Percentiles rank a stretch among this genome's conserved stretches.
Evolutionary conservation across 345 rosid species (phyloP).

Genomic region (Hibiscus tridactylites): DNA sequence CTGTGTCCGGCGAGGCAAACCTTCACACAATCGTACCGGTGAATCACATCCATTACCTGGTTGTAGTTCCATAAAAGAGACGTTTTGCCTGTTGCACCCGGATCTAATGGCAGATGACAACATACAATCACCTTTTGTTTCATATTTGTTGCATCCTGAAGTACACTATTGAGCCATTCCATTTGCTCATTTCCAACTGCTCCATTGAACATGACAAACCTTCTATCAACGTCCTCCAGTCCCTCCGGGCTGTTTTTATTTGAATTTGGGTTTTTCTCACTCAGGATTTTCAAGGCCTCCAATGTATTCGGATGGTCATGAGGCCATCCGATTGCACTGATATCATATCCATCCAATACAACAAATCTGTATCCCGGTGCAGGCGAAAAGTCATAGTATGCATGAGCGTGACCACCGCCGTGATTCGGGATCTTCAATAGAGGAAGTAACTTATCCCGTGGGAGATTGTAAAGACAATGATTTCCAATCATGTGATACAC

Average conservation of each 20-base stretch:
- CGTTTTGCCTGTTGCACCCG: conserved; percentile 37
- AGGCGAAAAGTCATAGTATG: conserved; percentile 88
- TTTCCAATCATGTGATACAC: conserved; percentile 87
- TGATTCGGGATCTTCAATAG: conserved; percentile 49
- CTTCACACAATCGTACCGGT: conserved; percentile 59
- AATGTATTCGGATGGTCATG: conserved; percentile 55
- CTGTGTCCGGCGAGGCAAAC: conserved; percentile 85
- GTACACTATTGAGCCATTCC: conserved; percentile 61
- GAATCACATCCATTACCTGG: conserved; percentile 70
- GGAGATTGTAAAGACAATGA: conserved; percentile 95
- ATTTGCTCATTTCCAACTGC: conserved; percentile 76
- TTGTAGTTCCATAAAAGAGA: conserved; percentile 85
- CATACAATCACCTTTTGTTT: conserved; percentile 74
- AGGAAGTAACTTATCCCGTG: conserved; percentile 64
- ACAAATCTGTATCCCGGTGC: conserved; percentile 54
- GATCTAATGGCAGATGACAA: conserved; percentile 78
- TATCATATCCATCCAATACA: conserved; percentile 79
- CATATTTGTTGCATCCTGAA: conserved; percentile 49
- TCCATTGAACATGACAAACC: conserved; percentile 89
- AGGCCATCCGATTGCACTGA: conserved; percentile 89
- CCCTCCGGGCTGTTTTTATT: conserved; percentile 84
- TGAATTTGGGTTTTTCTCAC: conserved; percentile 59
- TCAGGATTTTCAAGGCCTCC: conserved; percentile 60
- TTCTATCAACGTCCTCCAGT: conserved; percentile 52
- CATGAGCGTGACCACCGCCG: conserved; percentile 25